phyloP scores from a whole-genome alignment of 1,139 yeast genomes.

The Pichia sp. region DNA sequence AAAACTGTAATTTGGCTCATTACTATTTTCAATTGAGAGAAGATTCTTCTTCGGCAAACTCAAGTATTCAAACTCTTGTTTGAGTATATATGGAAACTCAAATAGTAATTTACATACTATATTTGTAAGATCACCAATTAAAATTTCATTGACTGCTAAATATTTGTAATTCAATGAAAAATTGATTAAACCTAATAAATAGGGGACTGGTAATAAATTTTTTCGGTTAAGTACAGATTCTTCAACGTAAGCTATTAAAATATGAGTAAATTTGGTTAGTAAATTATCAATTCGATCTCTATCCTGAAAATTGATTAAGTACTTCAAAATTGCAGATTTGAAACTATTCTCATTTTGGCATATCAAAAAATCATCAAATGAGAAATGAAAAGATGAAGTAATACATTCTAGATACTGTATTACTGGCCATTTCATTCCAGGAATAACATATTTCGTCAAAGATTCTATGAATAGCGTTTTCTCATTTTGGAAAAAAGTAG shows the following conservation, averaged over 20 bases:
- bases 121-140: constrained; percentile 24
- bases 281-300: constrained; percentile 38
- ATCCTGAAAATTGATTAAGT: constrained; percentile 37
- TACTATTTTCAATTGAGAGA: constrained; percentile 1
- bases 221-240: constrained; percentile 24
- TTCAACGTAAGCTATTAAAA: constrained; percentile 33
- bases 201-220: constrained; percentile 41
- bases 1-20: constrained; percentile 13
- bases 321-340: constrained; percentile 27
- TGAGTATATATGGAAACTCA: constrained; percentile 20
- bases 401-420: constrained; percentile 44
- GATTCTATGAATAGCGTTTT: constrained; percentile 34
- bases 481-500: constrained; percentile 32
- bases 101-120: constrained; percentile 15
- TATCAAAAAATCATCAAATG: constrained; percentile 28
- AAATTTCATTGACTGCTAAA: constrained; percentile 39
- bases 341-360: constrained; percentile 30
- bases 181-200: constrained; percentile 45
- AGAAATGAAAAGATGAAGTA: constrained; percentile 33
- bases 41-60: constrained; percentile 13
- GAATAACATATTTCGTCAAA: constrained; percentile 33
- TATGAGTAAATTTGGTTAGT: constrained; percentile 35
- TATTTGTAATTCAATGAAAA: constrained; percentile 50
- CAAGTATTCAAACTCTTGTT: constrained; percentile 23
- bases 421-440: constrained; percentile 44